Evolutionary conservation across 2,329 filamentous ascomycete species (phyloP).

Genomic region (Hirsutella rhossiliensis): DNA sequence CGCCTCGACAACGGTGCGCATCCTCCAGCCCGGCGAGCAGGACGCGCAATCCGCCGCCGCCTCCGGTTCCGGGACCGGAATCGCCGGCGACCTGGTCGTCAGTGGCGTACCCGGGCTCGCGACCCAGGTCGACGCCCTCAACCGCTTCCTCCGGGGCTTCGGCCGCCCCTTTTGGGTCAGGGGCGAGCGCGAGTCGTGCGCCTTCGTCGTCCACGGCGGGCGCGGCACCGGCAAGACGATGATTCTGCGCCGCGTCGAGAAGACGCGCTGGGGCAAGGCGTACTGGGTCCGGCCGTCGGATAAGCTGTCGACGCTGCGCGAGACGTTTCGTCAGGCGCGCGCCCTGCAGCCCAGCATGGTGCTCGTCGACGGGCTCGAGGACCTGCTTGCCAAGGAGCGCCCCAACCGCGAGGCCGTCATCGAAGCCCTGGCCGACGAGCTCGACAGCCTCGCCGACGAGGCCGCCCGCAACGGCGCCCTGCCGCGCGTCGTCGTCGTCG

Average conservation of each 20-base stretch:
- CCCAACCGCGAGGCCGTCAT: constrained; percentile 36
- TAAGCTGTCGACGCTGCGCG: constrained; percentile 48
- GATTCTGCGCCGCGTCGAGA: constrained; percentile 55
- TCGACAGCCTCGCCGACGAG: constrained; percentile 39
- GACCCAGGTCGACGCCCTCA: constrained; percentile 51
- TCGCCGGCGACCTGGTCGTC: constrained; percentile 30
- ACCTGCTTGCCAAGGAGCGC: constrained; percentile 51
- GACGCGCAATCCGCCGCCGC: constrained; percentile 5
- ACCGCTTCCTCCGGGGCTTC: constrained; percentile 50
- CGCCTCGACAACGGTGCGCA: constrained; percentile 23
- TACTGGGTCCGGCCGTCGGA: constrained; percentile 45
- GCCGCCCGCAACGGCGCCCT: constrained; percentile 22
- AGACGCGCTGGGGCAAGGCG: constrained; percentile 58
- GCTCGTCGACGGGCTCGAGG: constrained; percentile 66
- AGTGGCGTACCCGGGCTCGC: constrained; percentile 56
- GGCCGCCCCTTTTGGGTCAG: constrained; percentile 21
- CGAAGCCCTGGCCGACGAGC: constrained; percentile 37
- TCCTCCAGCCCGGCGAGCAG: constrained; percentile 19
- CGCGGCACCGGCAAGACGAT: constrained; percentile 77
- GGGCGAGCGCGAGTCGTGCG: constrained; percentile 30
- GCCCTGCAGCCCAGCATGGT: constrained; percentile 64
- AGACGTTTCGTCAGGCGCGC: constrained; percentile 57
- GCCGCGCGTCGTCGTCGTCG: constrained; percentile 58
- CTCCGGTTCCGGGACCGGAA: constrained; percentile 7
- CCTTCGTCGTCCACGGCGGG: constrained; percentile 67